Conservation (phyloP, 129 eudicot species). For the Chrysanthemum lavandulifolium region DNA sequence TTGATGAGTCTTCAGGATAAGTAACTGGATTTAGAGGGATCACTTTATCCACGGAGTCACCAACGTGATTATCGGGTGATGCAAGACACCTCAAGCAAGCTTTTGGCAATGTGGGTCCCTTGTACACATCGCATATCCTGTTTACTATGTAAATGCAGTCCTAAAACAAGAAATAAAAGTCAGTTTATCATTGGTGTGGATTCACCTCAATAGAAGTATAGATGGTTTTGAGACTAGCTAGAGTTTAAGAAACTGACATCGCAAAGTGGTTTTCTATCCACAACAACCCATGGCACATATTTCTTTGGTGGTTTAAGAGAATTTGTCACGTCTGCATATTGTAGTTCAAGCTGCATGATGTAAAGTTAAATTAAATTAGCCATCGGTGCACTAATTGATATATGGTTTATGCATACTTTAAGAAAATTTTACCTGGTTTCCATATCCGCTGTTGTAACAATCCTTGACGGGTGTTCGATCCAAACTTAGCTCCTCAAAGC, state of each 20-base stretch:
- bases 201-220: neutral
- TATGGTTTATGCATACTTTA: neutral
- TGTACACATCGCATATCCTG: slow-evolving; percentile 33
- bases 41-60: no score
- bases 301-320: slow-evolving; percentile 82
- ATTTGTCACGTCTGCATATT: slow-evolving; percentile 66
- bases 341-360: slow-evolving; percentile 61
- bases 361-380: slow-evolving; percentile 13
- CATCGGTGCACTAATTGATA: neutral
- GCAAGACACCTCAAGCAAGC: slow-evolving; percentile 46
- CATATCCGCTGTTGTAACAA: slow-evolving; percentile 61
- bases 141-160: slow-evolving; percentile 35
- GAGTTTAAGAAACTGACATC: slow-evolving; percentile 55
- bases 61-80: slow-evolving; percentile 24
- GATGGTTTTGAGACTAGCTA: neutral
- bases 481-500: slow-evolving; percentile 65
- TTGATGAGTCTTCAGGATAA: no score
- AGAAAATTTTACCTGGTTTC: slow-evolving; percentile 57
- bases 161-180: slow-evolving; percentile 15
- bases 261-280: slow-evolving; percentile 81
- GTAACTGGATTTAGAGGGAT: no score
- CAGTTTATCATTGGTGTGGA: neutral
- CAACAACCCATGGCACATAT: slow-evolving; percentile 96
- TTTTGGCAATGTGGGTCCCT: slow-evolving; percentile 37
- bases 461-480: slow-evolving; percentile 65